Conservation (phyloP, 2,329 filamentous ascomycete species). For the Phoma sp. region DNA sequence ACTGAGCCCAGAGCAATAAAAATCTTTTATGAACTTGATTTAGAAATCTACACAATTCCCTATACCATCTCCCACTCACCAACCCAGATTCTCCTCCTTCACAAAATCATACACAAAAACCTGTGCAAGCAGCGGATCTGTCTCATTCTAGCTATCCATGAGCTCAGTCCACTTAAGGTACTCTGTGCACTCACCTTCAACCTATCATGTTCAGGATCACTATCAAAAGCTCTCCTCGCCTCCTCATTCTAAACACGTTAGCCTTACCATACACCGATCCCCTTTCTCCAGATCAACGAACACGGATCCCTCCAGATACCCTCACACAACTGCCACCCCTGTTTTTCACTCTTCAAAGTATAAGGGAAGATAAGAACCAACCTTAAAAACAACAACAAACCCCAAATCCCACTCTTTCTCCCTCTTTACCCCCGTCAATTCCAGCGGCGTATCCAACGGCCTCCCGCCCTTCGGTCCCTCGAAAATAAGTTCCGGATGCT, state of each 20-base stretch:
- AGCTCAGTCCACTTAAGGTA: background rate
- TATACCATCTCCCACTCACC: too few relatives aligned
- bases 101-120: constrained; percentile 42
- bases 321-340: background rate
- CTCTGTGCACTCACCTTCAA: constrained; percentile 27
- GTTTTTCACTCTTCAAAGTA: background rate
- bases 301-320: too few relatives aligned
- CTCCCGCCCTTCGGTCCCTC: constrained; percentile 27
- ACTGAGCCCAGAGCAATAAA: too few relatives aligned
- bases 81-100: constrained; percentile 33
- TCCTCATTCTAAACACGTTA: constrained; percentile 17
- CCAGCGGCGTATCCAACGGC: constrained; percentile 30
- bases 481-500: constrained; percentile 25
- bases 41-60: too few relatives aligned
- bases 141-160: constrained; percentile 27
- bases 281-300: too few relatives aligned
- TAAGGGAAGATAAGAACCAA: too few relatives aligned
- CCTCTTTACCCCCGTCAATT: constrained; percentile 32
- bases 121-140: constrained; percentile 33
- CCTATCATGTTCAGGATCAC: constrained; percentile 30
- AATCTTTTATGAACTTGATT: too few relatives aligned
- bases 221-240: constrained; percentile 32
- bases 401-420: constrained; percentile 36
- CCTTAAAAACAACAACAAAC: constrained; percentile 36
- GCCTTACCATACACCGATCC: too few relatives aligned